Evolutionary conservation across 208 protist genomes (phyloP).

Genomic region (Trichomonas gallinae): DNA sequence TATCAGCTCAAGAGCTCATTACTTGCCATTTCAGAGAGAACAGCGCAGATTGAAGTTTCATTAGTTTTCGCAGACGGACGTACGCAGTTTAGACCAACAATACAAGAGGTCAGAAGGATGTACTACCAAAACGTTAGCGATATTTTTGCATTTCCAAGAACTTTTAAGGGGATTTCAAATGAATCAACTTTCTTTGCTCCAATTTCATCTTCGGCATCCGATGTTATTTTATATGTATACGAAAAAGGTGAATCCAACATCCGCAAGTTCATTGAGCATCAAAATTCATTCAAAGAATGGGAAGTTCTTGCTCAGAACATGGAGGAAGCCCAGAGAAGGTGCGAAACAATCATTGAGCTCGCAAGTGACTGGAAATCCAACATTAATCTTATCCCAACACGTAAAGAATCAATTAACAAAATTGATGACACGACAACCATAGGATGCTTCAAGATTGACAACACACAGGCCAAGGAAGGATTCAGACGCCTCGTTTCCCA

Average conservation of each 20-base stretch:
- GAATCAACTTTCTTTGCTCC: not conserved
- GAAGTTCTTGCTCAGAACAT: not conserved
- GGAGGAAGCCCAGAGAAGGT: not conserved
- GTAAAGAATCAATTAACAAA: constrained; percentile 16
- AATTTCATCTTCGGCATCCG: not conserved
- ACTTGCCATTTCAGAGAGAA: not conserved
- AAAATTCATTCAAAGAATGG: constrained; percentile 5
- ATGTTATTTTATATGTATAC: not conserved
- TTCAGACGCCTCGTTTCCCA: constrained; percentile 6
- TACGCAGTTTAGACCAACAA: not conserved
- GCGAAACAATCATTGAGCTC: not conserved
- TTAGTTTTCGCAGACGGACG: not conserved
- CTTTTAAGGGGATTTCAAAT: not conserved
- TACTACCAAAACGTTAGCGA: not conserved
- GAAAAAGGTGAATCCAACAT: not conserved
- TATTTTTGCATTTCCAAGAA: not conserved
- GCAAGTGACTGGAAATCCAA: constrained; percentile 5
- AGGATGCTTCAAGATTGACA: constrained; percentile 2
- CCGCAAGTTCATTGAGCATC: not conserved
- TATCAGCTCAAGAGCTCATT: not conserved
- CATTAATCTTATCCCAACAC: not conserved
- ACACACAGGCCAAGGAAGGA: constrained; percentile 1
- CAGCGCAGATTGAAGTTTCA: not conserved
- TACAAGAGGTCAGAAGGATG: not conserved
- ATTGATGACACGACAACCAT: not conserved